A percentile compares a stretch with the other conserved stretches of the same genome.
phyloP scores from a whole-genome alignment of 345 rosid species.

The Citrus medica region DNA sequence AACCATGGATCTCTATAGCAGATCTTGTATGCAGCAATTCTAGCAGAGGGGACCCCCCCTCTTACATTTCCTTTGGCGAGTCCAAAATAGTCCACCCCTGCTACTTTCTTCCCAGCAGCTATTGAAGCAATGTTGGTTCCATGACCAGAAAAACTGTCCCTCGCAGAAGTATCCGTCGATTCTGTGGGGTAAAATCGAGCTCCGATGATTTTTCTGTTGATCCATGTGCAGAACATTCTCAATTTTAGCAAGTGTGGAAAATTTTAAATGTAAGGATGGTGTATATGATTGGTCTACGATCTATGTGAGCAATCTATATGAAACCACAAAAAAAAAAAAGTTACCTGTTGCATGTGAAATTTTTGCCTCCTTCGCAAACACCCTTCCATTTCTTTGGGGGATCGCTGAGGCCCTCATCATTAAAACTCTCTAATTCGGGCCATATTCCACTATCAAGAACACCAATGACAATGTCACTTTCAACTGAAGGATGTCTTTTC shows the following conservation, averaged over 20 bases:
- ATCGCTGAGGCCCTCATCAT: constrained; percentile 39
- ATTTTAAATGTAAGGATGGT: background rate
- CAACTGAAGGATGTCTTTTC: background rate
- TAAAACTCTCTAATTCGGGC: constrained; percentile 46
- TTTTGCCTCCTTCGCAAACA: constrained; percentile 26
- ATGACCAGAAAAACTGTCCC: constrained; percentile 23
- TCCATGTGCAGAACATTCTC: no score
- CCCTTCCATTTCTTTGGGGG: constrained; percentile 50
- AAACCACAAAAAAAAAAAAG: no score
- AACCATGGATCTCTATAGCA: background rate
- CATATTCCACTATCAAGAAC: constrained; percentile 38
- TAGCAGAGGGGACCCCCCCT: constrained; percentile 59
- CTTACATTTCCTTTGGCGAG: constrained; percentile 47
- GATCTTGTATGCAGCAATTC: constrained; percentile 45
- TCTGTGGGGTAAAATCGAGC: constrained; percentile 20
- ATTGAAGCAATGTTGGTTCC: constrained; percentile 64
- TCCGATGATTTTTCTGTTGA: constrained; percentile 39
- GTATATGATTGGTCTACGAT: background rate
- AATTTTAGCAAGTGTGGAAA: background rate
- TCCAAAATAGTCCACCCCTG: constrained; percentile 38
- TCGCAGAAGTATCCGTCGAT: constrained; percentile 15
- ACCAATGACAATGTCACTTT: constrained; percentile 31
- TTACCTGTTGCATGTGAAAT: constrained; percentile 58
- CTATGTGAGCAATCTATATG: background rate
- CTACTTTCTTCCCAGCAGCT: constrained; percentile 51